These are phyloP conservation scores for Phytomonas francai DNA, from an alignment of 208 protist species.

Conservation along the genomic window DNA sequence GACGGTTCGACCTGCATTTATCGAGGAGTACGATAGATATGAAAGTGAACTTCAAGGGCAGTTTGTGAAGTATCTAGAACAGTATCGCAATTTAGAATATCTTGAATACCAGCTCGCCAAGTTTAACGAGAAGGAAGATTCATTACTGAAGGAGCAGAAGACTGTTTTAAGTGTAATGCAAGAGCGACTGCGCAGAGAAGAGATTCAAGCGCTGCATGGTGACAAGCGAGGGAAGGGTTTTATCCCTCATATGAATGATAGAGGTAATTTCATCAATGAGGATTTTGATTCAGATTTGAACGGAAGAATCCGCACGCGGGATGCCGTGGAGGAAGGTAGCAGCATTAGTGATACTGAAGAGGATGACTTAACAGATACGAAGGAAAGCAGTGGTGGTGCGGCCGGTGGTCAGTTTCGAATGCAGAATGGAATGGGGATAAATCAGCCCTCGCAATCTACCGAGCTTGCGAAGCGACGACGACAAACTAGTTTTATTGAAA, in stretches of 20 bases:
- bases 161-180: conserved; percentile 82
- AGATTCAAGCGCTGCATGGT: conserved; percentile 71
- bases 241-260: conserved; percentile 12
- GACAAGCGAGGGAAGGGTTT: conserved; percentile 20
- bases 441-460: background rate
- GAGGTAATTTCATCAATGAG: conserved; percentile 12
- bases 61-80: conserved; percentile 90
- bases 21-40: conserved; percentile 93
- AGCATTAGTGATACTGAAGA: conserved; percentile 25
- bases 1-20: conserved; percentile 87
- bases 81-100: conserved; percentile 92
- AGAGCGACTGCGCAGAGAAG: conserved; percentile 82
- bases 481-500: background rate
- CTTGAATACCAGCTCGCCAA: conserved; percentile 87
- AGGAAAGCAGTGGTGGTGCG: background rate
- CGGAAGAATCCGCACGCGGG: conserved; percentile 17
- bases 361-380: conserved; percentile 10
- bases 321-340: conserved; percentile 55
- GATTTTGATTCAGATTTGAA: conserved; percentile 12
- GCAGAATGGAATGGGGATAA: background rate
- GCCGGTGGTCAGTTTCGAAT: background rate
- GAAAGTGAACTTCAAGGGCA: conserved; percentile 86
- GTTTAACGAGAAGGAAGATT: conserved; percentile 82
- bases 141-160: conserved; percentile 84
- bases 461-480: background rate